phyloP scores from a whole-genome alignment of 768 basidiomycete species.

The Sporobolomyces pararoseus region DNA sequence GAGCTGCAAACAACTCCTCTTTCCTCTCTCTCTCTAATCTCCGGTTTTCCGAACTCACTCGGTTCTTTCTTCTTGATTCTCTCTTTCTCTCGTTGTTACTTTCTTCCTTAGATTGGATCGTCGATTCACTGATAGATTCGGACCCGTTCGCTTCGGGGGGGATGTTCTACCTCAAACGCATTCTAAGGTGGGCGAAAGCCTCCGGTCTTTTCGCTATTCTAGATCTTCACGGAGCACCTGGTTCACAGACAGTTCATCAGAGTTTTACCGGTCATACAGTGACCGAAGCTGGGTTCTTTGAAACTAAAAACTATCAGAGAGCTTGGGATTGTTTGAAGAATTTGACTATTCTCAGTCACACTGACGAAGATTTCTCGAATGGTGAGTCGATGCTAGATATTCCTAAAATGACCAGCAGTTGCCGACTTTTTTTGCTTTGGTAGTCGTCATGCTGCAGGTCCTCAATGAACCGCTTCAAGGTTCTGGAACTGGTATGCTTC shows the following conservation, averaged over 20 bases:
- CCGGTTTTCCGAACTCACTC: too few relatives aligned
- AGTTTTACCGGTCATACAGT: slow-evolving; percentile 18
- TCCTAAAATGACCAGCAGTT: too few relatives aligned
- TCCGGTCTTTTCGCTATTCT: slow-evolving; percentile 20
- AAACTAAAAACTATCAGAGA: slow-evolving; percentile 5
- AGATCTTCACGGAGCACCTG: slow-evolving; percentile 27
- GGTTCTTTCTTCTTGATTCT: too few relatives aligned
- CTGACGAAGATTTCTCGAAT: not conserved
- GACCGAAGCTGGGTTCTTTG: slow-evolving; percentile 6
- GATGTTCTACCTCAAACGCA: slow-evolving; percentile 19
- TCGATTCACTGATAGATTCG: slow-evolving; percentile 20
- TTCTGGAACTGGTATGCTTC: not conserved
- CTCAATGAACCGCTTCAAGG: slow-evolving; percentile 26
- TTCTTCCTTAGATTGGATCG: slow-evolving; percentile 23
- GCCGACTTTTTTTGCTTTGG: not conserved
- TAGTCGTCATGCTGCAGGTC: slow-evolving; percentile 19
- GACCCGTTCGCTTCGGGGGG: slow-evolving; percentile 11
- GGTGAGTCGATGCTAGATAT: not conserved
- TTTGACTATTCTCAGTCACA: slow-evolving; percentile 7
- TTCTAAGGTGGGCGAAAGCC: slow-evolving; percentile 4
- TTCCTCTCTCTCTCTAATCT: too few relatives aligned
- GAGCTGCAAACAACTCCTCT: too few relatives aligned
- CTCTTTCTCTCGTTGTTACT: too few relatives aligned
- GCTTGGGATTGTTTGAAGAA: slow-evolving; percentile 21
- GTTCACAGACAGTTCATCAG: not conserved